A percentile compares a stretch with the other conserved stretches of the same genome.
Conservation (phyloP, 2,329 filamentous ascomycete species). For the Ustulina deusta region DNA sequence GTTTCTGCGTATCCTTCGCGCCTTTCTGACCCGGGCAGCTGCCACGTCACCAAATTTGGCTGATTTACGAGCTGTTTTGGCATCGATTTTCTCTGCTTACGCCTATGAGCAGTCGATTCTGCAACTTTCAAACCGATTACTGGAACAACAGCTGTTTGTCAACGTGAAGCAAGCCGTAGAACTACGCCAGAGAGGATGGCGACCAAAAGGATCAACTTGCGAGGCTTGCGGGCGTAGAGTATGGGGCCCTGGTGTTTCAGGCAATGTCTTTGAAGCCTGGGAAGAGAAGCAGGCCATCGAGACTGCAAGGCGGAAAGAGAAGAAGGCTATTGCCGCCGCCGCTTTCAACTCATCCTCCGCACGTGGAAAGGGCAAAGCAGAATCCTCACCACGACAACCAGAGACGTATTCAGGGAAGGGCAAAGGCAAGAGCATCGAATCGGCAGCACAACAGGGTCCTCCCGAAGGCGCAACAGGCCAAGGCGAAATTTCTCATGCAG, state of each 20-base stretch:
- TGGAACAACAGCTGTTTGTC: constrained; percentile 89
- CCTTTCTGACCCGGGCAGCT: constrained; percentile 87
- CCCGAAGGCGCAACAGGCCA: constrained; percentile 27
- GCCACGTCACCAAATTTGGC: constrained; percentile 85
- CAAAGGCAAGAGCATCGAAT: constrained; percentile 66
- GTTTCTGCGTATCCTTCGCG: constrained; percentile 88
- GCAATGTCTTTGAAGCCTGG: constrained; percentile 84
- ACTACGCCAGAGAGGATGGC: constrained; percentile 87
- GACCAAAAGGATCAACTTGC: constrained; percentile 86
- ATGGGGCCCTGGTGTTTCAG: constrained; percentile 89
- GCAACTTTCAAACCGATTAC: constrained; percentile 82
- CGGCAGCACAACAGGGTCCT: constrained; percentile 22
- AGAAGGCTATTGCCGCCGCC: constrained; percentile 51
- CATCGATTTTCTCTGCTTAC: constrained; percentile 94
- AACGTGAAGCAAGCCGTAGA: constrained; percentile 80
- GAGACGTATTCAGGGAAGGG: constrained; percentile 56
- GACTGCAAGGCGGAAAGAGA: constrained; percentile 59
- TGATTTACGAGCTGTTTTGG: constrained; percentile 85
- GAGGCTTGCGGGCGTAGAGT: constrained; percentile 84
- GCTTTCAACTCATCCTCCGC: constrained; percentile 42
- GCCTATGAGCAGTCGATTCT: constrained; percentile 94
- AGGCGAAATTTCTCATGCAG: constrained; percentile 19
- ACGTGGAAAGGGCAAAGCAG: constrained; percentile 53
- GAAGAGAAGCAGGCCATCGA: constrained; percentile 69
- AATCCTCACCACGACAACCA: constrained; percentile 25